Evolutionary conservation across 257 asterid species (phyloP), one percentile per base, ranked within the genome.

Genomic region (Lantana camara): DNA sequence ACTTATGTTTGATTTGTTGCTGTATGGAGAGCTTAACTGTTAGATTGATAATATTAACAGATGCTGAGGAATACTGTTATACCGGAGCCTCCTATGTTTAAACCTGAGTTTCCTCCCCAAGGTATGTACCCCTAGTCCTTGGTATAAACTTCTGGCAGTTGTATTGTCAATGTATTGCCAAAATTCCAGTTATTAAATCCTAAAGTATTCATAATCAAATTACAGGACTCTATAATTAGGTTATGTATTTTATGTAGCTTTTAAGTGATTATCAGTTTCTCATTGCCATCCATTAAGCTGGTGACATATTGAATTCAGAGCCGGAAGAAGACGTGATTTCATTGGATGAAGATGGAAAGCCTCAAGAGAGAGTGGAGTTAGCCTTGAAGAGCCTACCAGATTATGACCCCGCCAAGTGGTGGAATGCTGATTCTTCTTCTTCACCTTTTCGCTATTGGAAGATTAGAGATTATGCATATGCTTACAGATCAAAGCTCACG

Each of bases 381-480:
- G 96, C 97, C 73, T 63, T 90, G 63, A 80, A 84, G 69, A 64
- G 70, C 73, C 97, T 94, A 76, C 96, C 96, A 37, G 79, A 73
- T 56, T 88, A 90, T 77, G 91, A 90, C 64, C 91, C 95, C 16
- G 68, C 79, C 71, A 78, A 74, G 71, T 66, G 75, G 64, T 90
- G 86, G 91, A 84, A 58, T 59, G 69, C 79, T 54, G 90, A 83
- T 77, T 54, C 81, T 61, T 67, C 81, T 61, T 67, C 74, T 63
- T 76, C 84, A 62, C 69, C 79, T 72, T 94, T 94, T 77, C 85
- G 77, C 70, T 94, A 94, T 77, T 94, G 99, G 99, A 94, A 83
- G 74, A 94, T 94, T 83, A 86, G 97, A 67, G 99, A 90, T 77
- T 90, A 88, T 84, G 97, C 97, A 71, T 78, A 81, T 70, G 99